Evolutionary conservation across 1,284 basidiomycete species (phyloP), one percentile per base, ranked within the genome.

Genomic region (Marasmius fiardii): DNA sequence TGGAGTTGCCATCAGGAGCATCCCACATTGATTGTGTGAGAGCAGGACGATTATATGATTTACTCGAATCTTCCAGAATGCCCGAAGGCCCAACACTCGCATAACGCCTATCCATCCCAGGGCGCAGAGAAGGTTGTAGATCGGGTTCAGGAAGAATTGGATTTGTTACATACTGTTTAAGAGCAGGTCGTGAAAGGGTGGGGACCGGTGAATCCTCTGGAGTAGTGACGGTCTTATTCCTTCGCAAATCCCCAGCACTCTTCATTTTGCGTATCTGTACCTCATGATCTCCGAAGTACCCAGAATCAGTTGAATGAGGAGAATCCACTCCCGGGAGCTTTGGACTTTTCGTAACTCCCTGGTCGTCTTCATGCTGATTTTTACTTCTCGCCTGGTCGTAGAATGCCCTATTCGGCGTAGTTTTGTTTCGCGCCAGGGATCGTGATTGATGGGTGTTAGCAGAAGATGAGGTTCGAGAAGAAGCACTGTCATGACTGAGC

Each of bases 201-300:
- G 77, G 71, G 12, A 74, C 67, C 2, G 26, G 31, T 23, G 54
- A 43, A 12, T 16, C 33, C 12, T 20, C 44, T 41, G 66, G 63
- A 51, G 64, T 55, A 49, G 58, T 49, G 49, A 63, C 54, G 41
- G 65, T 58, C 64, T 71, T 71, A 37, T 76, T 78, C 57, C 81
- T 76, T 51, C 85, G 81, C 35, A 93, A 73, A 64, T 92, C 88
- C 26, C 90, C 91, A 11, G 92, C 91, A 65, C 90, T 92, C 69
- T 92, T 90, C 92, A 94, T 93, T 67, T 84, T 86, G 55, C 89
- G 82, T 43, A 92, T 65, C 64, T 90, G 82, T 43, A 92, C 65
- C 64, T 91, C 87, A 52, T 73, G 80, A 57, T 84, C 81, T n/a
- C 72, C 71, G 57, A 70, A 70, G 51, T 74, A 70, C 47, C 71